Conservation (phyloP, 495 filamentous ascomycete genomes). For the Parathielavia hyrcaniae region DNA sequence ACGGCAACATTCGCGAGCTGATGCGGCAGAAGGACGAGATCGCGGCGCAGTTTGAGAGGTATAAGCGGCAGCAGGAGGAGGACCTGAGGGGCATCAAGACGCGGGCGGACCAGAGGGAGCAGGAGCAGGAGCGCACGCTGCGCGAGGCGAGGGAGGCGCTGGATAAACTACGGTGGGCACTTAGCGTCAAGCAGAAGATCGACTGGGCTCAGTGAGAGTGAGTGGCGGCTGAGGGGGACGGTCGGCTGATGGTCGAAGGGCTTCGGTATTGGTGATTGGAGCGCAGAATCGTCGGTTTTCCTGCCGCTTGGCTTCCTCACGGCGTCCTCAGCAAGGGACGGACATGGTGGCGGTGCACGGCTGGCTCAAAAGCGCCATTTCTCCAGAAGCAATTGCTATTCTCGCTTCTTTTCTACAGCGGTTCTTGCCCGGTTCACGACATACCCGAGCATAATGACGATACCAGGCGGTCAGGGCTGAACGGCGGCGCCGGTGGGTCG, state of each 20-base stretch:
- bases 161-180: slow-evolving; percentile 61
- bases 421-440: slow-evolving; percentile 16
- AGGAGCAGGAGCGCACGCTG: slow-evolving; percentile 50
- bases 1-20: slow-evolving; percentile 55
- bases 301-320: neutral
- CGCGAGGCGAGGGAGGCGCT: slow-evolving; percentile 56
- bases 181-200: slow-evolving; percentile 56
- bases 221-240: neutral
- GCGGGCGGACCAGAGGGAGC: slow-evolving; percentile 49
- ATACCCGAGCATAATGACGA: slow-evolving; percentile 25
- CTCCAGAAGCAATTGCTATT: neutral
- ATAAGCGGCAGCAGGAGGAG: slow-evolving; percentile 58
- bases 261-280: no score
- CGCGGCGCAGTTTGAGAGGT: slow-evolving; percentile 50
- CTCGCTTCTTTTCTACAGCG: neutral
- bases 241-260: neutral
- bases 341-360: neutral
- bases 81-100: slow-evolving; percentile 52
- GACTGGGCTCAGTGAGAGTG: slow-evolving; percentile 41
- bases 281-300: no score
- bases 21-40: slow-evolving; percentile 56
- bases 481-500: neutral
- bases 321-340: neutral
- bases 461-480: slow-evolving; percentile 10
- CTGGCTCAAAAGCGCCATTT: neutral